These are phyloP conservation scores for Stachybotrys chartarum DNA, from an alignment of 2,329 filamentous ascomycete genomes.

Conservation along the genomic window DNA sequence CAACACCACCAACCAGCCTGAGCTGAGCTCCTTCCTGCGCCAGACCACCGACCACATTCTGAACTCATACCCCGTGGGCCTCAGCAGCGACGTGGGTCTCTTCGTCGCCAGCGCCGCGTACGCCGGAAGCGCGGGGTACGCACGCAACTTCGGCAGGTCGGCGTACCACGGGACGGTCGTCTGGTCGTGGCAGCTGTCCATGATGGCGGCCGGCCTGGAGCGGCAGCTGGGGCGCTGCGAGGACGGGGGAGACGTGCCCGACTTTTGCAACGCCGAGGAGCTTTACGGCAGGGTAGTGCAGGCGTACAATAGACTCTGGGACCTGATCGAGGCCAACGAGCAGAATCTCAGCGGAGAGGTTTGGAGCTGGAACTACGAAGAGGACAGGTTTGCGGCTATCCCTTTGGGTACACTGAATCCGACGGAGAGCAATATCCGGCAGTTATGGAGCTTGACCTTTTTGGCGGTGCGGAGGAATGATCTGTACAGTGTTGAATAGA, in stretches of 20 bases:
- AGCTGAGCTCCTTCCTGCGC: constrained; percentile 49
- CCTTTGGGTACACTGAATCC: constrained; percentile 41
- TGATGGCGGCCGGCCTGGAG: constrained; percentile 56
- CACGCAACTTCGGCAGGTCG: constrained; percentile 45
- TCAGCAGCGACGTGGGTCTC: constrained; percentile 48
- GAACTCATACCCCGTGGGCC: constrained; percentile 49
- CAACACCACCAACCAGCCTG: constrained; percentile 48
- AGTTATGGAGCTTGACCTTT: constrained; percentile 53
- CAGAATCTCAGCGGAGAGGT: constrained; percentile 48
- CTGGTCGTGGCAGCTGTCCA: constrained; percentile 58
- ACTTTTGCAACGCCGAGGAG: constrained; percentile 39
- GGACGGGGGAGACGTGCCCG: constrained; percentile 18
- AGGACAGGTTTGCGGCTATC: constrained; percentile 33
- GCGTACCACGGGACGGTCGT: constrained; percentile 57
- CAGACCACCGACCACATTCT: constrained; percentile 51
- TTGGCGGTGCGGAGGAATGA: constrained; percentile 33
- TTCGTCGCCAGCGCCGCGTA: constrained; percentile 57
- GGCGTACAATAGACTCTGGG: constrained; percentile 56
- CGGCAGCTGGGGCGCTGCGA: constrained; percentile 47
- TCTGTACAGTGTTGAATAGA: background rate
- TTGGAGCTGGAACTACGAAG: constrained; percentile 52
- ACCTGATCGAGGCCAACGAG: constrained; percentile 49
- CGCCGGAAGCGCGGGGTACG: constrained; percentile 37
- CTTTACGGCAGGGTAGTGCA: constrained; percentile 36
- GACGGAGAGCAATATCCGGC: constrained; percentile 44